phyloP scores from a whole-genome alignment of 2,329 filamentous ascomycete genomes.

The Claviceps sorghi region DNA sequence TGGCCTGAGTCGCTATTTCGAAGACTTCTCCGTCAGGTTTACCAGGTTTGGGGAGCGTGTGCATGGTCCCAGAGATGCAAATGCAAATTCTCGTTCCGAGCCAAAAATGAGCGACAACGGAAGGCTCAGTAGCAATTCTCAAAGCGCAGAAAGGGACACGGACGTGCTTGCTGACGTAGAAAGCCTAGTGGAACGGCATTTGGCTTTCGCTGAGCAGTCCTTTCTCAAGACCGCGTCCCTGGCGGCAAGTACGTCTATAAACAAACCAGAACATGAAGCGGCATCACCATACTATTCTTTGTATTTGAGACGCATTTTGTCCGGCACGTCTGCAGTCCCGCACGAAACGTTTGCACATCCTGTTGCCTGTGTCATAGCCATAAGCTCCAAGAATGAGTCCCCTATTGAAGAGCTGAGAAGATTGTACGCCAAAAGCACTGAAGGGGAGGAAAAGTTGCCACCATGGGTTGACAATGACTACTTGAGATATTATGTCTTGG shows the following conservation, averaged over 20 bases:
- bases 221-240: conserved; percentile 21
- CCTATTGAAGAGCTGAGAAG: conserved; percentile 78
- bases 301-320: conserved; percentile 72
- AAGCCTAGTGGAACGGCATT: conserved; percentile 62
- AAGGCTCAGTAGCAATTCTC: conserved; percentile 13
- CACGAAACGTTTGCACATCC: conserved; percentile 94
- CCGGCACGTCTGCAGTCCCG: conserved; percentile 59
- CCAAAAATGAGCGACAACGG: conserved; percentile 24
- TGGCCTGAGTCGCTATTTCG: conserved; percentile 66
- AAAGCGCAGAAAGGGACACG: conserved; percentile 17
- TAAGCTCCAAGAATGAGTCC: conserved; percentile 70
- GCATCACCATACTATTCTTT: conserved; percentile 72
- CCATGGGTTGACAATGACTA: conserved; percentile 85
- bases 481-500: conserved; percentile 85
- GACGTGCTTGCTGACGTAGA: conserved; percentile 51
- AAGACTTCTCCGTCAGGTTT: conserved; percentile 85
- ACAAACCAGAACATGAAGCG: conserved; percentile 30
- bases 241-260: conserved; percentile 24
- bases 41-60: conserved; percentile 50
- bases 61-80: conserved; percentile 32
- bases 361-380: conserved; percentile 85
- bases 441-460: conserved; percentile 59
- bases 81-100: conserved; percentile 16
- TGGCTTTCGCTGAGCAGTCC: conserved; percentile 58
- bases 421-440: conserved; percentile 73